phyloP scores from a whole-genome alignment of 805 yeast species.

The Clavispora asparagi region DNA sequence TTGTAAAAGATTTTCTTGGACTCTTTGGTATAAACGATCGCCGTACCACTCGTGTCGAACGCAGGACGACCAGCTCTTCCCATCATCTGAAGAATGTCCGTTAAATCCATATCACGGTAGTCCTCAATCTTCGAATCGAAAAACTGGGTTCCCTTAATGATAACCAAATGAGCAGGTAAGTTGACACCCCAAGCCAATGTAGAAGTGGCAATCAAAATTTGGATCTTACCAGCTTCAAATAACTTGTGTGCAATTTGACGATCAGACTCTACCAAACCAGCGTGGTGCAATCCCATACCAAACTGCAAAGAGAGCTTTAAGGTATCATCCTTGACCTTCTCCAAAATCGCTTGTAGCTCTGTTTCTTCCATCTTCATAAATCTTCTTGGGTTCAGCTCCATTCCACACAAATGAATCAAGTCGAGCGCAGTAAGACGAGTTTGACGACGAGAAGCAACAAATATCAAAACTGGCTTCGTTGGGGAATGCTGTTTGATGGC shows the following conservation, averaged over 20 bases:
- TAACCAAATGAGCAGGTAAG: slow-evolving; percentile 40
- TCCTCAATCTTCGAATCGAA: slow-evolving; percentile 43
- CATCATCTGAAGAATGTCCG: slow-evolving; percentile 81
- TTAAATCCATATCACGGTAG: slow-evolving; percentile 70
- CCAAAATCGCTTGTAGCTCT: slow-evolving; percentile 49
- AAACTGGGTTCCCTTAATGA: slow-evolving; percentile 69
- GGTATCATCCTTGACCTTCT: slow-evolving; percentile 75
- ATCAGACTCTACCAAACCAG: slow-evolving; percentile 72
- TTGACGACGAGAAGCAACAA: slow-evolving; percentile 80
- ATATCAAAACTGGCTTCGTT: slow-evolving; percentile 73
- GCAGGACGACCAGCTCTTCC: slow-evolving; percentile 85
- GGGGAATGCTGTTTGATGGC: slow-evolving; percentile 93
- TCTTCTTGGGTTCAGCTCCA: slow-evolving; percentile 70
- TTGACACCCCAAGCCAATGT: slow-evolving; percentile 87
- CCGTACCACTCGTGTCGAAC: slow-evolving; percentile 68
- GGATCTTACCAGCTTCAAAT: slow-evolving; percentile 67
- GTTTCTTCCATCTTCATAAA: slow-evolving; percentile 61
- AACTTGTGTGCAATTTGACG: slow-evolving; percentile 65
- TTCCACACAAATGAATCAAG: slow-evolving; percentile 70
- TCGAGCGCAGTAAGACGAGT: slow-evolving; percentile 78
- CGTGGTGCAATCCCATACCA: slow-evolving; percentile 80
- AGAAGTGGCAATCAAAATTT: slow-evolving; percentile 69
- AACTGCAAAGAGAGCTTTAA: slow-evolving; percentile 60
- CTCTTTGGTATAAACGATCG: slow-evolving; percentile 68
- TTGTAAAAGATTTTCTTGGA: slow-evolving; percentile 71